Base-by-base conservation (phyloP, 306 rosid genomes). In the Vicia sativa region DNA sequence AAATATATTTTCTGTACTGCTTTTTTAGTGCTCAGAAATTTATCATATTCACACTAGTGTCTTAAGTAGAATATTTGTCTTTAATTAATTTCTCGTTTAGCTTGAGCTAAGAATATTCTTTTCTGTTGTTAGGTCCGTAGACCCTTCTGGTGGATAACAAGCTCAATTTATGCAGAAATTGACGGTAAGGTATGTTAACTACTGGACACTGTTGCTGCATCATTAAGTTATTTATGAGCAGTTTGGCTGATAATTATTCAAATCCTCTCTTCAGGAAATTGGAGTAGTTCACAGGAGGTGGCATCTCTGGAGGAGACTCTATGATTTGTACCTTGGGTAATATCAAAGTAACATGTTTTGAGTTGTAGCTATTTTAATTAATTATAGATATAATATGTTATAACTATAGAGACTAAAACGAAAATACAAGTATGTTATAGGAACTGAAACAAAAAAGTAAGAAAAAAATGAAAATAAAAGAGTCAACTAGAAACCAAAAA, bases 111-210 rank as follows among this genome's bases (percentile, higher is more conserved):
- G 66, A 42, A 9, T 73, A 7, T 53, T 37, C 54, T 64, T 77
- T 60, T 69, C 76, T 43, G 39, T 71, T 49, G 45, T 68, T 80
- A 93, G 98, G 98, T 88, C 58, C 90, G 96, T 38, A 81, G 98
- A 75, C 98, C 98, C 74, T 87, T 93, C 83, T 93, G 98, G 98
- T 93, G 98, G 98, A 76, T 93, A 78, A 90, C 87, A 53, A 93
- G 98, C 84, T 93, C 98, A 75, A 93, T 93, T 57, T 90, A 86
- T 67, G 89, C 93, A 12, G 98, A 93, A 87, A 78, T 93, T 77
- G 82, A 93, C 68, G 96, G 98, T 69, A 86, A 87, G 96, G 97
- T 93, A 88, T 68, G 90, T 62, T 68, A 6, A 68, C 11, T 23
- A 50, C 3, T 62, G 46, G 44, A 31, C 34, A 57, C 71, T n/a